phyloP scores from a whole-genome alignment of 2,329 filamentous ascomycete genomes.

The Scolecobasidium constrictum region DNA sequence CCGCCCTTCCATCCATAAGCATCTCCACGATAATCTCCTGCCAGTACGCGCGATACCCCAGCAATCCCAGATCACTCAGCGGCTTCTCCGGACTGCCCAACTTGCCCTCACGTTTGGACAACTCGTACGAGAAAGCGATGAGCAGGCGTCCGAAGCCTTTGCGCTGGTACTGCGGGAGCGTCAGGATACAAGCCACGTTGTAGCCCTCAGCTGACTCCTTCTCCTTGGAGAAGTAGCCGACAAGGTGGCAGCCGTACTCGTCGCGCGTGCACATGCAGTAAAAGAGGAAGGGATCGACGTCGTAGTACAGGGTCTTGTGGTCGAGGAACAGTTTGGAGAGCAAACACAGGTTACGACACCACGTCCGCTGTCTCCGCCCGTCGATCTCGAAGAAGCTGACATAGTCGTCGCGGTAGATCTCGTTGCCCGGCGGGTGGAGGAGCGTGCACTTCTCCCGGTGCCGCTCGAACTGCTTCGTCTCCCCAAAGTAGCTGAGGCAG shows the following conservation, averaged over 20 bases:
- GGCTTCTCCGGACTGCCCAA: conserved; percentile 95
- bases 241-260: conserved; percentile 82
- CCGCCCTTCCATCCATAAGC: conserved; percentile 56
- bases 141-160: conserved; percentile 88
- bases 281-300: conserved; percentile 97
- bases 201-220: conserved; percentile 96
- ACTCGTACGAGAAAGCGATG: conserved; percentile 95
- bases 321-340: conserved; percentile 94
- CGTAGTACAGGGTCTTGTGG: conserved; percentile 97
- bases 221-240: conserved; percentile 99
- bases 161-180: conserved; percentile 88
- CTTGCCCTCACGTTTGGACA: conserved; percentile 90
- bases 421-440: conserved; percentile 89
- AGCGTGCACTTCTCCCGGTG: conserved; percentile 86
- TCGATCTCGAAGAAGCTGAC: conserved; percentile 98
- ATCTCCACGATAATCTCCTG: conserved; percentile 87
- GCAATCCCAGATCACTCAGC: conserved; percentile 79
- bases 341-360: conserved; percentile 91
- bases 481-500: conserved; percentile 83
- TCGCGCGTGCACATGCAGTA: conserved; percentile 93
- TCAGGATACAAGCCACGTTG: conserved; percentile 96
- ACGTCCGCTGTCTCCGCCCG: conserved; percentile 83
- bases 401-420: conserved; percentile 91
- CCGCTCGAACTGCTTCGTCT: conserved; percentile 68
- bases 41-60: conserved; percentile 97